These are phyloP conservation scores for Lenwebbia sp. DNA, from an alignment of 345 rosid species.

Conservation along the genomic window DNA sequence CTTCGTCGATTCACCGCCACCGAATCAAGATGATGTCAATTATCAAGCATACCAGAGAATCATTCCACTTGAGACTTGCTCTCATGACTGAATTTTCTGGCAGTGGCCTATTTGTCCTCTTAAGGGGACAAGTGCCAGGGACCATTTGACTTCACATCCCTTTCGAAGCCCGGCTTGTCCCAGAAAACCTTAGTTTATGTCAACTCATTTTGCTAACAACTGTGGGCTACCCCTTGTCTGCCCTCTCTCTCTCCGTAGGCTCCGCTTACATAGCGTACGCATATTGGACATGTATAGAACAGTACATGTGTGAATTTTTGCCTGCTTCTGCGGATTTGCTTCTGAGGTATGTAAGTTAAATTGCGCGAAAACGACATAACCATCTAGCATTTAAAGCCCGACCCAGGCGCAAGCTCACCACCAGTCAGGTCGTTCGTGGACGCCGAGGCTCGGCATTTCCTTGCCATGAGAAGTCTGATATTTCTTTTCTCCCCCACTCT, in stretches of 20 bases:
- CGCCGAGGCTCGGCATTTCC: neutral
- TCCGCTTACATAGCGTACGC: neutral
- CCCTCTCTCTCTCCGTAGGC: constrained; percentile 10
- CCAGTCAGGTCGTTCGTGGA: neutral
- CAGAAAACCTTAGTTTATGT: constrained; percentile 41
- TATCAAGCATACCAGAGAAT: neutral
- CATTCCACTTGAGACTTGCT: neutral
- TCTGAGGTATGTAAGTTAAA: neutral
- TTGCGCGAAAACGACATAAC: neutral
- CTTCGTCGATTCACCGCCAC: neutral
- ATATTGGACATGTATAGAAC: neutral
- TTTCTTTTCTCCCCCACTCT: neutral
- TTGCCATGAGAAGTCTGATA: neutral
- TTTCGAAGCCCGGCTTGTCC: constrained; percentile 30
- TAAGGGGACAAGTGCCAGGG: constrained; percentile 13
- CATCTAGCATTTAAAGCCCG: neutral
- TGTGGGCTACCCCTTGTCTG: constrained; percentile 55
- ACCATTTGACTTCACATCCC: constrained; percentile 40
- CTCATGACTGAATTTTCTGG: constrained; percentile 9
- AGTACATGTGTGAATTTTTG: neutral
- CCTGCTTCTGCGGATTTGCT: neutral
- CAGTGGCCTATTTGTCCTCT: constrained; percentile 12
- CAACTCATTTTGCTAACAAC: constrained; percentile 46
- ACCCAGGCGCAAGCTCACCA: neutral
- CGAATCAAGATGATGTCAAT: neutral